Percentiles rank a stretch among this genome's conserved stretches.
phyloP scores from a whole-genome alignment of 495 filamentous ascomycete genomes.

The Penicillium waksmanii region DNA sequence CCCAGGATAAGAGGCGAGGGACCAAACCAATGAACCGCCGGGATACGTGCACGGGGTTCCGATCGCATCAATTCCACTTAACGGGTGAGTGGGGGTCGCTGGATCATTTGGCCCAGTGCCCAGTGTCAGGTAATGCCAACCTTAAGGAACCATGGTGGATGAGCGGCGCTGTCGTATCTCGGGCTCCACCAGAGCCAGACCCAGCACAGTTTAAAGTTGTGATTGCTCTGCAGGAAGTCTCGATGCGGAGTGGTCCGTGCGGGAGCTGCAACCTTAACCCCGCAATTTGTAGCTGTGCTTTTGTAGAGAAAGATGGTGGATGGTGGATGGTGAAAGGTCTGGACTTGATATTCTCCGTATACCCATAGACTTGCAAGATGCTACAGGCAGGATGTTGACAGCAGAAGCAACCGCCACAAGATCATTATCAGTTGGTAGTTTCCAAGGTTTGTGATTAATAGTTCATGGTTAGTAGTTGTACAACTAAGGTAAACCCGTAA shows the following conservation, averaged over 20 bases:
- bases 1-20: neutral
- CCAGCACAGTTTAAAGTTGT: too few species aligned
- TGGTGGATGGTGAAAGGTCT: neutral
- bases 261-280: constrained; percentile 39
- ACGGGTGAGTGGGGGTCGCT: neutral
- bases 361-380: too few species aligned
- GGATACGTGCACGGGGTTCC: constrained; percentile 23
- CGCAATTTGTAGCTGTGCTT: constrained; percentile 21
- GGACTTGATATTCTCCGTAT: neutral
- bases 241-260: constrained; percentile 21
- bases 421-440: too few species aligned
- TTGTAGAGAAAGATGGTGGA: neutral
- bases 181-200: neutral
- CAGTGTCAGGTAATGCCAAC: neutral
- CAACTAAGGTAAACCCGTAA: neutral
- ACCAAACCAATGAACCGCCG: constrained; percentile 13
- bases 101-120: neutral
- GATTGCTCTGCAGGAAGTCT: constrained; percentile 6
- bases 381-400: too few species aligned
- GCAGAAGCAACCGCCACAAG: too few species aligned
- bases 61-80: constrained; percentile 8
- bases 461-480: too few species aligned
- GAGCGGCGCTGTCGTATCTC: neutral
- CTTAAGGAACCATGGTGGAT: neutral
- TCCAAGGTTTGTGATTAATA: too few species aligned